Evolutionary conservation across 305 asterid species (phyloP), one percentile per base, ranked within the genome.

Genomic region (Caryopteris hybrid): DNA sequence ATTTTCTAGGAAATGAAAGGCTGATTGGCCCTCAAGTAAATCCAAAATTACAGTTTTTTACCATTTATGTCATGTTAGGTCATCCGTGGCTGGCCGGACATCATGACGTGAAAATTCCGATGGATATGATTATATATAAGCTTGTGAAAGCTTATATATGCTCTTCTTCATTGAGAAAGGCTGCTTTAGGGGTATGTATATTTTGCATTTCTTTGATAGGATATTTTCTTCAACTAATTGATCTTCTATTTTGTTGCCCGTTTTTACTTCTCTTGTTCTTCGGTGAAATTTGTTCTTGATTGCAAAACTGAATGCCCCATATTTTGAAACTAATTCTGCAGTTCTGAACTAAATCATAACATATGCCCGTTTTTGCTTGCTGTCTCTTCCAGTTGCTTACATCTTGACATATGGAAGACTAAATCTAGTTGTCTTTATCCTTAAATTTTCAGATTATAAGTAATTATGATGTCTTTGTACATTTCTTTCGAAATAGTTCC

Each of bases 11-110:
- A 29, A n/a, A 55, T 14, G 61, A 3, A 52, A 21, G 57, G 33
- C 57, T 22, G 3, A 50, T 16, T 48, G 10, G n/a, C 31, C 14
- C 20, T 27, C 33, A 4, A 18, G 13, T 18, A 62, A n/a, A 9
- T 46, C 8, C 4, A 21, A 21, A 47, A 17, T 10, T 17, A 18
- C 34, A 5, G 50, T 52, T 46, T n/a, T 33, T 59, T 27, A 9
- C 22, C 48, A 5, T n/a, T 56, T 17, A 62, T 81, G 34, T 8
- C 81, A 45, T 75, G 55, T 4, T 69, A 94, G 98, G 97, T 85
- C 99, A 95, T 84, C 98, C 99, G 6, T 95, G 99, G 99, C 78
- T 95, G 72, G 85, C 85, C 27, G 92, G 92, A 36, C 79, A 79
- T 76, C 93, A 84, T 0, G 99, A 95, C 6, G 76, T 79, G 79